phyloP scores from a whole-genome alignment of 805 yeast species.

The Ogataea pignaliae region DNA sequence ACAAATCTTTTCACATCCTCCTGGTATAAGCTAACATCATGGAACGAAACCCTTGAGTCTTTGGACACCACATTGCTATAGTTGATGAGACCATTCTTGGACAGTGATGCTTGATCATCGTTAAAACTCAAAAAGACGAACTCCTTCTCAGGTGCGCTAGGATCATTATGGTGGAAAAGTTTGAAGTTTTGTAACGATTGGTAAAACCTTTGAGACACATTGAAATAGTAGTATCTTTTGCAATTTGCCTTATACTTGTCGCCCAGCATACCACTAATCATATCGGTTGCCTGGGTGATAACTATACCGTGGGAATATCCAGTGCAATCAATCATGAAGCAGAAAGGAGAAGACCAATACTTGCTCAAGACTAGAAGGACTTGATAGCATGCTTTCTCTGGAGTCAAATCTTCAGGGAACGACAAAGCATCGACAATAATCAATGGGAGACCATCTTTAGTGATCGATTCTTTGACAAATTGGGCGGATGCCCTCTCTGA shows the following conservation, averaged over 20 bases:
- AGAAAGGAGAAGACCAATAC: constrained; percentile 66
- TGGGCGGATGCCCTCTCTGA: constrained; percentile 44
- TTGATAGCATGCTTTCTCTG: constrained; percentile 53
- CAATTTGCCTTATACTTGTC: constrained; percentile 49
- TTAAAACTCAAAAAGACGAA: constrained; percentile 39
- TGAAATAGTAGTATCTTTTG: constrained; percentile 46
- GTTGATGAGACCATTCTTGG: constrained; percentile 40
- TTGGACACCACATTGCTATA: constrained; percentile 37
- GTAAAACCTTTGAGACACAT: constrained; percentile 35
- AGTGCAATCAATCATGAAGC: constrained; percentile 65
- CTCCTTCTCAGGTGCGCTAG: constrained; percentile 10
- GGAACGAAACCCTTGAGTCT: constrained; percentile 49
- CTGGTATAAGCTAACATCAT: constrained; percentile 50
- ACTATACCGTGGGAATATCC: constrained; percentile 34
- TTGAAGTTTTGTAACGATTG: constrained; percentile 7
- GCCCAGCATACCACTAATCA: constrained; percentile 38
- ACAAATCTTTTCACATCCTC: constrained; percentile 43
- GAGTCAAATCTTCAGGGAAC: constrained; percentile 34
- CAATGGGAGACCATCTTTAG: constrained; percentile 70
- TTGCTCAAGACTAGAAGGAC: constrained; percentile 61
- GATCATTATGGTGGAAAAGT: constrained; percentile 5
- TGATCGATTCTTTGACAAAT: constrained; percentile 58
- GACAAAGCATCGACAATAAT: constrained; percentile 47
- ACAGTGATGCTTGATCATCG: constrained; percentile 41
- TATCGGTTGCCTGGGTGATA: constrained; percentile 7